A percentile compares a stretch with the other conserved stretches of the same genome.
Conservation (phyloP, 805 yeast genomes). For the Zygosaccharomyces bailii region DNA sequence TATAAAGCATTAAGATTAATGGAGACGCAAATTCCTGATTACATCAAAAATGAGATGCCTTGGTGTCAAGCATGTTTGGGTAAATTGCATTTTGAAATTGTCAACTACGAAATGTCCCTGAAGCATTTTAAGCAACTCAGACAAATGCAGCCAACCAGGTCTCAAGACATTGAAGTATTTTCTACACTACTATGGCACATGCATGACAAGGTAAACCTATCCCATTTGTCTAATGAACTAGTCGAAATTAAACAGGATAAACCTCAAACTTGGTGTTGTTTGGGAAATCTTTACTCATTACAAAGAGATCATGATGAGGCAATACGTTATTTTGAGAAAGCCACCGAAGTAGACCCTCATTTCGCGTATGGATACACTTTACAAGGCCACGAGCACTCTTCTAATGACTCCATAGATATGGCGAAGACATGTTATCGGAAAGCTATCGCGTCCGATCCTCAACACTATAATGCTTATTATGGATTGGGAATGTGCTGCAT, state of each 20-base stretch:
- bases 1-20: constrained; percentile 72
- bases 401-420: constrained; percentile 85
- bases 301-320: constrained; percentile 87
- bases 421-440: constrained; percentile 80
- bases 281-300: constrained; percentile 85
- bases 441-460: constrained; percentile 70
- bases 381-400: constrained; percentile 87
- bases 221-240: constrained; percentile 79
- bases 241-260: constrained; percentile 59
- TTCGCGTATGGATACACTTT: constrained; percentile 89
- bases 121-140: constrained; percentile 60
- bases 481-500: constrained; percentile 94
- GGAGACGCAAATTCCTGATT: constrained; percentile 51
- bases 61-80: constrained; percentile 84
- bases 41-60: constrained; percentile 62
- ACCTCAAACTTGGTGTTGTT: constrained; percentile 86
- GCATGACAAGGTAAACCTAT: constrained; percentile 71
- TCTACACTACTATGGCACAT: constrained; percentile 93
- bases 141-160: constrained; percentile 67
- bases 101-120: constrained; percentile 76
- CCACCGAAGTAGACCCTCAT: constrained; percentile 60
- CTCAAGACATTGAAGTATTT: constrained; percentile 85
- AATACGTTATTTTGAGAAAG: constrained; percentile 77
- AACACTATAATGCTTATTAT: constrained; percentile 91
- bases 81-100: constrained; percentile 78